phyloP scores from a whole-genome alignment of 768 basidiomycete genomes.

The Russula sp. region DNA sequence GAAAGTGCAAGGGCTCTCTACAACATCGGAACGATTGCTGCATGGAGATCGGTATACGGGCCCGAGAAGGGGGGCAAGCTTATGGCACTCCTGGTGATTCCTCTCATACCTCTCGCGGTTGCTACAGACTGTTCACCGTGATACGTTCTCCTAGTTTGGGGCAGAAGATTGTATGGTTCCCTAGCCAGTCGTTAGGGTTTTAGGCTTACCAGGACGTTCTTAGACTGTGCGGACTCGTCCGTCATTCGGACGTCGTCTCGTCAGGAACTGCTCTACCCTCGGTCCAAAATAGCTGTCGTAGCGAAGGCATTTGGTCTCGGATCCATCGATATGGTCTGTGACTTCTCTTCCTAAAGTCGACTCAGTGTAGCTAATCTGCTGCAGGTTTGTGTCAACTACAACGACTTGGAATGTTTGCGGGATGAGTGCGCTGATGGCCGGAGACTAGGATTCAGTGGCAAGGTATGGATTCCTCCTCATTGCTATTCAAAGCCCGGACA shows the following conservation, averaged over 20 bases:
- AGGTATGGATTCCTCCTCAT: slow-evolving; percentile 53
- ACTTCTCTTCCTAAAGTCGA: not conserved
- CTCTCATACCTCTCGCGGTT: not conserved
- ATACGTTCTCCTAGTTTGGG: slow-evolving; percentile 62
- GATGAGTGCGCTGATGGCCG: slow-evolving; percentile 80
- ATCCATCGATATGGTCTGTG: slow-evolving; percentile 83
- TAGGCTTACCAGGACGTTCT: not conserved
- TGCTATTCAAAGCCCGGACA: not conserved
- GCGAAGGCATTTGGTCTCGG: slow-evolving; percentile 82
- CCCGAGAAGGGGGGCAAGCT: slow-evolving; percentile 50
- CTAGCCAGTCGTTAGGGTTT: not conserved
- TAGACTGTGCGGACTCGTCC: slow-evolving; percentile 87
- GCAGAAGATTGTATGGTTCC: slow-evolving; percentile 80
- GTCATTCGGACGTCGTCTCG: slow-evolving; percentile 74
- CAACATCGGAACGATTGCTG: slow-evolving; percentile 66
- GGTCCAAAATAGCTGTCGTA: slow-evolving; percentile 75
- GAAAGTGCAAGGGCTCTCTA: slow-evolving; percentile 77
- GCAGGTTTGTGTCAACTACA: slow-evolving; percentile 87
- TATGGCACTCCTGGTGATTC: slow-evolving; percentile 59
- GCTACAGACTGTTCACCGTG: slow-evolving; percentile 2
- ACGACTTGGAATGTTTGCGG: slow-evolving; percentile 58
- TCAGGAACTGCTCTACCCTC: slow-evolving; percentile 75
- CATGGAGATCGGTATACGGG: slow-evolving; percentile 55
- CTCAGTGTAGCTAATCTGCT: not conserved
- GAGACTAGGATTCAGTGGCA: slow-evolving; percentile 86